Percentiles rank a stretch among this genome's conserved stretches.
Conservation (phyloP, 2,329 filamentous ascomycete species). For the Ophiosphaerella narmari region DNA sequence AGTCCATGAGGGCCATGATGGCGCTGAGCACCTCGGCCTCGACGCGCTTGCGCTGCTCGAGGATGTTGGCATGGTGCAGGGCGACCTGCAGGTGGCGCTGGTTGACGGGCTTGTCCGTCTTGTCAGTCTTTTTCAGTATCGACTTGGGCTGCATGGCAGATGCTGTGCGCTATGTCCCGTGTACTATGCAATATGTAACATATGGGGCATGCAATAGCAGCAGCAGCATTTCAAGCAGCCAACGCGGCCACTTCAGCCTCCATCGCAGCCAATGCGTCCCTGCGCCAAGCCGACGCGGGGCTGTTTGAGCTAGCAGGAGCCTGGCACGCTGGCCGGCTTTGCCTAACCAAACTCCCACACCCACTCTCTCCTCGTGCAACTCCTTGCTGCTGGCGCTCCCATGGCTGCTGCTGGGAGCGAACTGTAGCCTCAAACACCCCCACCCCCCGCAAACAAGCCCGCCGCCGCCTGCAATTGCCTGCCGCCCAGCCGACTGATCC, state of each 20-base stretch:
- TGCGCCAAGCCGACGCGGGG: constrained; percentile 6
- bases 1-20: constrained; percentile 72
- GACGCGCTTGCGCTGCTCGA: constrained; percentile 80
- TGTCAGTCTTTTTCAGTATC: constrained; percentile 50
- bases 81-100: constrained; percentile 65
- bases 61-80: constrained; percentile 77
- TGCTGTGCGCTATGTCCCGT: constrained; percentile 1
- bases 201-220: background rate
- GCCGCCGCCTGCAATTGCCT: too few relatives aligned
- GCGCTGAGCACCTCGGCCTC: constrained; percentile 74
- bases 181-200: background rate
- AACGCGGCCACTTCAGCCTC: too few relatives aligned
- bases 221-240: too few relatives aligned
- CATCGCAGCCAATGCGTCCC: too few relatives aligned
- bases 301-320: constrained; percentile 3
- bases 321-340: constrained; percentile 17
- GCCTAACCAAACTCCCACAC: constrained; percentile 14
- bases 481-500: background rate
- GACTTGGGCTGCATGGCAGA: constrained; percentile 48
- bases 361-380: constrained; percentile 10
- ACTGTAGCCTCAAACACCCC: constrained; percentile 1
- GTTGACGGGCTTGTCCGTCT: constrained; percentile 39
- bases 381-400: too few relatives aligned
- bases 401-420: constrained; percentile 8
- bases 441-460: too few relatives aligned